Base-by-base conservation (phyloP, 768 basidiomycete species). In the Mycena crocata region DNA sequence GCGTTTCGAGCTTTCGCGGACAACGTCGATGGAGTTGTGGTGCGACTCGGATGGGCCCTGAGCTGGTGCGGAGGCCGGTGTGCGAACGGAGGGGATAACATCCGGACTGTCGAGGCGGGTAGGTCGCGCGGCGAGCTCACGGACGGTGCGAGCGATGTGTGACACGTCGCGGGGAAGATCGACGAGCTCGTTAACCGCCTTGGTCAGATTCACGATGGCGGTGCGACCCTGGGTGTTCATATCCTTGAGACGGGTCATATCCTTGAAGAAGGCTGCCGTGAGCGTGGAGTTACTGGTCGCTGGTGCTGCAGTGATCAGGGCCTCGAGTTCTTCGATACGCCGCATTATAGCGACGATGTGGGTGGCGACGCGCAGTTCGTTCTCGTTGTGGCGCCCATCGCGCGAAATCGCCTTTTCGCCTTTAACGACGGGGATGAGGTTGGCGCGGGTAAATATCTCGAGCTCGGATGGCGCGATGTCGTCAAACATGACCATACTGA, bases 391-490 rank as follows among this genome's bases (percentile, higher is more conserved):
- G 17, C 44, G 57, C 21, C 6, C 42, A 3, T 45, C 6, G 14
- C 48, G 44, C 3, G 21, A n/a, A 1, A 1, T 5, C 5, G 26
- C 57, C 45, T 58, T 58, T 15, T 46, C 44, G 21, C 44, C 44
- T 21, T 46, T 58, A n/a, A 9, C 19, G 5, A 15, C 21, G 2
- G 44, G 32, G 17, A 57, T 10, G 8, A 46, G 14, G 1, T 7
- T 14, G 0, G 31, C 44, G 13, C 35, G 57, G 1, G 15, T 32
- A 19, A 34, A 58, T 14, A 58, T 32, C 34, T 58, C 57, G 57
- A 58, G 31, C 13, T 48, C 57, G n/a, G 57, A 58, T 0, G 57
- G 57, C 15, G 57, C 57, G 12, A 48, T 23, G 15, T 58, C 57
- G 44, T 58, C 57, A 35, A 58, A 58, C 5, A 32, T 58, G 3